Conservation (phyloP, 768 basidiomycete genomes). For the Dacryopinax spathularia region DNA sequence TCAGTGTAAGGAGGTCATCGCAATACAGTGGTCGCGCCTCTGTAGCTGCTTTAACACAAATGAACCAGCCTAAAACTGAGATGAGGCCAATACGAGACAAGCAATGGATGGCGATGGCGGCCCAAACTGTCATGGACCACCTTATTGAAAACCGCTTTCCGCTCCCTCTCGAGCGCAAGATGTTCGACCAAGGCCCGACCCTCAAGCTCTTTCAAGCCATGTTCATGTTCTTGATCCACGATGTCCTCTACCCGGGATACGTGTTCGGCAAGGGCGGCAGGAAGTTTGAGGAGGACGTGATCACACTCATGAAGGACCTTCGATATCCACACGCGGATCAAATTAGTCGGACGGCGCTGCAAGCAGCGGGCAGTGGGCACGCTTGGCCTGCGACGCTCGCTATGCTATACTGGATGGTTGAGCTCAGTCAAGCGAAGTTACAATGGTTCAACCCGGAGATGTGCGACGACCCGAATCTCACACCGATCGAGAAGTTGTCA, state of each 20-base stretch:
- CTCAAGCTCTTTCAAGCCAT: slow-evolving; percentile 76
- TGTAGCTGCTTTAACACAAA: slow-evolving; percentile 30
- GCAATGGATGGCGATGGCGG: slow-evolving; percentile 57
- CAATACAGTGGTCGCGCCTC: slow-evolving; percentile 42
- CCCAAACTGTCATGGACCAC: slow-evolving; percentile 59
- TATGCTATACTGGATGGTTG: slow-evolving; percentile 83
- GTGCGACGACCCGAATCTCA: slow-evolving; percentile 21
- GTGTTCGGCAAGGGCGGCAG: slow-evolving; percentile 36
- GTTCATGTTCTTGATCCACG: slow-evolving; percentile 59
- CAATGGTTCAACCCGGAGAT: slow-evolving; percentile 22
- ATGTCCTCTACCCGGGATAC: slow-evolving; percentile 51
- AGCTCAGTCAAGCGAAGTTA: slow-evolving; percentile 54
- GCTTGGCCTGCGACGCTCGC: slow-evolving; percentile 86
- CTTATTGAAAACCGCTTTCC: slow-evolving; percentile 26
- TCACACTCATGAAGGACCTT: slow-evolving; percentile 55
- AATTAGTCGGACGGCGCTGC: slow-evolving; percentile 74
- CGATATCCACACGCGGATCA: slow-evolving; percentile 69
- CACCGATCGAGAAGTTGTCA: slow-evolving; percentile 5
- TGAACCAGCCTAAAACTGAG: slow-evolving; percentile 52
- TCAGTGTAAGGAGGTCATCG: slow-evolving; percentile 66
- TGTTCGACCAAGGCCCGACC: slow-evolving; percentile 61
- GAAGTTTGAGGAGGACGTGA: slow-evolving; percentile 70
- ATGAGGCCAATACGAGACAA: slow-evolving; percentile 63
- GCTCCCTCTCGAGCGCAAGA: slow-evolving; percentile 38
- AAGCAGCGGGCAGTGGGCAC: slow-evolving; percentile 76